phyloP scores from a whole-genome alignment of 495 filamentous ascomycete genomes.

The Astrothelium subdiscretum region DNA sequence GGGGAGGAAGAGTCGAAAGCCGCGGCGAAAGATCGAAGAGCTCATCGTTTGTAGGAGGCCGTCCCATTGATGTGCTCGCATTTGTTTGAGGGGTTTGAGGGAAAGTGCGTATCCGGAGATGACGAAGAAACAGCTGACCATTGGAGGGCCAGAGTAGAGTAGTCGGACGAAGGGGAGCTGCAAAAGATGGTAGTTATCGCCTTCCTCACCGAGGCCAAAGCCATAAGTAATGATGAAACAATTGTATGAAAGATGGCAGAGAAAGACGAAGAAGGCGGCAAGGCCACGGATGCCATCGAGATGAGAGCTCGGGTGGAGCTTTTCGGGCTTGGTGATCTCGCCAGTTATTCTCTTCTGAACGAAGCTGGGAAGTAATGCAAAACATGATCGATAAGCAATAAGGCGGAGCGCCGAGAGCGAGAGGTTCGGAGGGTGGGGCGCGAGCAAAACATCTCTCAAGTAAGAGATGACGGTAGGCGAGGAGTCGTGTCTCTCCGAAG shows the following conservation, averaged over 20 bases:
- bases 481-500: not conserved
- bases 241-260: slow-evolving; percentile 20
- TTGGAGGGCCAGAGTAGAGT: slow-evolving; percentile 37
- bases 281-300: slow-evolving; percentile 17
- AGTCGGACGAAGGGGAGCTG: slow-evolving; percentile 33
- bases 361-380: slow-evolving; percentile 1
- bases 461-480: not conserved
- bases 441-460: not conserved
- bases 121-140: slow-evolving; percentile 33
- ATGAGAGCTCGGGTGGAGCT: slow-evolving; percentile 8
- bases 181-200: slow-evolving; percentile 21
- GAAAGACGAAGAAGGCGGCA: slow-evolving; percentile 18
- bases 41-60: slow-evolving; percentile 25
- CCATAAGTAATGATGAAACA: slow-evolving; percentile 24
- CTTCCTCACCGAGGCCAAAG: slow-evolving; percentile 18
- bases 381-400: not conserved
- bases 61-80: slow-evolving; percentile 34
- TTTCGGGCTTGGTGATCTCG: not conserved
- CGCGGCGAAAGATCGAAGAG: slow-evolving; percentile 36
- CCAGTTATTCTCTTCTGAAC: not conserved
- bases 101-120: slow-evolving; percentile 33
- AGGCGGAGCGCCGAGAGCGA: not conserved
- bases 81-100: slow-evolving; percentile 36
- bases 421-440: not conserved
- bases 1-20: slow-evolving; percentile 34